Base-by-base conservation (phyloP, 768 basidiomycete genomes). In the Hygrocybe punicea region DNA sequence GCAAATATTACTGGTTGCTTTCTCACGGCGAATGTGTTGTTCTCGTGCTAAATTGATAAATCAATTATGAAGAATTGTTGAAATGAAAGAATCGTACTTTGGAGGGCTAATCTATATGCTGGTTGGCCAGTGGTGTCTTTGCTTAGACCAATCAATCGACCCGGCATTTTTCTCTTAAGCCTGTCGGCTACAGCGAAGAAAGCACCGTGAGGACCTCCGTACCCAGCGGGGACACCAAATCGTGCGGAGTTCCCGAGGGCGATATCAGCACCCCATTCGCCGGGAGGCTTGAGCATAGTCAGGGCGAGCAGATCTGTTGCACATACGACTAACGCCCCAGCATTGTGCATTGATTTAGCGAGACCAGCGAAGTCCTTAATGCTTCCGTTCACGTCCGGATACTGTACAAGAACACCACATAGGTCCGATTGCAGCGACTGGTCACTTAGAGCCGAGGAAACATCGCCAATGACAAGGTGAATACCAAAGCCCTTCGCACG, bases 101-200 rank as follows among this genome's bases (percentile, higher is more conserved):
- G 97, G 46, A 99, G 73, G 14, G 97, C 91, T 57, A 99, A 73
- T 33, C 97, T 84, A 68, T 98, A 98, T 1, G 95, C 97, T 14
- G 85, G 84, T 53, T 88, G 84, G 1, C 96, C 97, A 59, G 85
- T 78, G 7, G 81, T 76, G 69, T 97, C 97, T 57, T 87, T 86
- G 69, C 91, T 94, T 23, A 89, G 79, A 17, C 97, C 97, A 67
- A 99, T 91, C 51, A 99, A 73, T 55, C 97, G 83, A 53, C 97
- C 97, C n/a, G 97, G 97, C 93, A 98, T 97, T 77, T 95, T 96
- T 61, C 96, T 80, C 81, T 98, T 99, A 55, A 98, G 76, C 60
- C 81, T 84, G 56, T 98, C 93, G 17, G 85, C 91, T 62, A 91
- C 91, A 2, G 97, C 91, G 69, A 99, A 98, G 81, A 98, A 99